Evolutionary conservation across 805 yeast species (phyloP), one percentile per base, ranked within the genome.

Genomic region (Cyberlindnera euphorbiae): DNA sequence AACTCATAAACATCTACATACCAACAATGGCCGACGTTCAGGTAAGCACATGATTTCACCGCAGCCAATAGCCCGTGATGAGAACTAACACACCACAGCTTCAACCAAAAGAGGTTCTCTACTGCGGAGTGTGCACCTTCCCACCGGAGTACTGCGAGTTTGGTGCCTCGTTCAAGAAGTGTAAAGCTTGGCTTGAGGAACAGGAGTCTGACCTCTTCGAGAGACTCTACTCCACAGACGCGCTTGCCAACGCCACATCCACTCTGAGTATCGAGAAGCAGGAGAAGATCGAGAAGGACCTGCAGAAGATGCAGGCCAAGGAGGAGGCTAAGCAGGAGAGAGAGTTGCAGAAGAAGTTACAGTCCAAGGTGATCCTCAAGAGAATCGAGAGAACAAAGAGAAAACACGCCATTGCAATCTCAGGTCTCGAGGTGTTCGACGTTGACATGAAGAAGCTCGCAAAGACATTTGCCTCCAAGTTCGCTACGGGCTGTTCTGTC

Each of bases 131-230:
- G 11, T 86, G 96, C 57, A 63, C 86, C 2, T 79, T 73, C 55
- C 95, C 96, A n/a, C 86, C 86, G 4, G 96, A 79, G 60, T 89
- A 79, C 63, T 89, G 97, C 64, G 97, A 90, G 57, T 89, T 89
- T 56, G 93, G 95, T 10, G 84, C 82, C 30, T 64, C 79, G 18
- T 71, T 84, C 60, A 81, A 79, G 55, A 77, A 85, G 55, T 89
- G 97, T 64, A 86, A 83, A 51, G 77, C 72, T 16, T 87, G 96
- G 95, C 69, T 90, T 29, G 65, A 72, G 39, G 76, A 72, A 27
- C 65, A 70, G 33, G 69, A 86, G 49, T 61, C 66, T 2, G 82
- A 73, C 12, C 55, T 82, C 26, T 89, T 57, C 52, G 64, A 69
- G 21, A 58, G 71, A 44, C 60, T 85, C 28, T 88, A 89, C 62